phyloP scores from a whole-genome alignment of 805 yeast genomes.

The Saturnispora dispora region DNA sequence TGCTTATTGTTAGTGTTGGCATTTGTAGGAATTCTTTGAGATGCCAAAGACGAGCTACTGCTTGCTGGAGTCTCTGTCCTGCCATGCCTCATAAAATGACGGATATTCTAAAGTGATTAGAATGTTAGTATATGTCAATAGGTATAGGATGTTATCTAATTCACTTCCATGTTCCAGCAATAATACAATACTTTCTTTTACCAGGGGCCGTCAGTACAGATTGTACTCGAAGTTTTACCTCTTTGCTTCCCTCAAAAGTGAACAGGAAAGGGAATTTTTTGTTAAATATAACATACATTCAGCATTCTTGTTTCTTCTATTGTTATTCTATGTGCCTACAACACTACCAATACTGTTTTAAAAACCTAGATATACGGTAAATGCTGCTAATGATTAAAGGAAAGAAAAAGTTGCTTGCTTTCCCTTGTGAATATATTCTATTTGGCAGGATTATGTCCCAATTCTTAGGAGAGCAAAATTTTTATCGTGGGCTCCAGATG shows the following conservation, averaged over 20 bases:
- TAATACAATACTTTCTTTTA: too few relatives aligned
- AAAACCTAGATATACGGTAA: background rate
- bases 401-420: background rate
- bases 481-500: background rate
- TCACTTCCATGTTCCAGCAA: background rate
- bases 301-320: background rate
- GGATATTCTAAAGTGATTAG: conserved; percentile 26
- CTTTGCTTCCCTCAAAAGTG: background rate
- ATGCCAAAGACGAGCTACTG: background rate
- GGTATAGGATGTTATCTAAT: background rate
- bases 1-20: background rate
- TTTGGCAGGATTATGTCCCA: background rate
- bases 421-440: background rate
- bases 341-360: background rate
- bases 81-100: conserved; percentile 37
- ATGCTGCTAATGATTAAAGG: background rate
- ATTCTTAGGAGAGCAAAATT: background rate
- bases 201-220: too few relatives aligned
- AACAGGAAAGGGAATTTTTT: background rate
- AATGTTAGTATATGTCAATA: background rate
- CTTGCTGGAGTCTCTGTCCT: conserved; percentile 20
- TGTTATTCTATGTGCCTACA: background rate
- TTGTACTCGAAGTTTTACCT: too few relatives aligned
- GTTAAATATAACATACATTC: background rate
- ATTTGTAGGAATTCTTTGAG: background rate